Evolutionary conservation across 495 filamentous ascomycete species (phyloP), one percentile per base, ranked within the genome.

Genomic region (Emericellopsis terricola): DNA sequence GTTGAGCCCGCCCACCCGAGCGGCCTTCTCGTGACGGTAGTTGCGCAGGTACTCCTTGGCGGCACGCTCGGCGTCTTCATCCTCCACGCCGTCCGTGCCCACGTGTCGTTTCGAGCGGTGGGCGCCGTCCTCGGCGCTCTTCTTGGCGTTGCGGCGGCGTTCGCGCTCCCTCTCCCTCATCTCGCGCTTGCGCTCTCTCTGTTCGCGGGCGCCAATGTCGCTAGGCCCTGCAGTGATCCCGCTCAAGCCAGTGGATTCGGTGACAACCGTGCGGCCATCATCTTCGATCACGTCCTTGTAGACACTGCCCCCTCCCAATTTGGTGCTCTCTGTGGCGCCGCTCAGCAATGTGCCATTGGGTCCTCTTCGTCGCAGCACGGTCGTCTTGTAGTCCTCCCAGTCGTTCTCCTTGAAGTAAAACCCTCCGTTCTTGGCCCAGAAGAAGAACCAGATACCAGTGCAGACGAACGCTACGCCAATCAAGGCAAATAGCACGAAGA

Each of bases 301-400:
- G 19, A 85, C 59, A 45, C 76, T 81, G 16, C 77, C 81, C 16
- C 79, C 79, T 6, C 85, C 85, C 0, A 94, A 60, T 32, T 78
- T 64, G 2, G 85, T 94, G 48, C 69, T 77, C 47, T 72, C 71
- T 2, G 83, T 93, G 0, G 81, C 85, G 41, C 78, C 77, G 44
- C 68, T 73, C 2, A 92, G 60, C 2, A 85, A 76, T 26, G 71
- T 78, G 19, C 85, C 85, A 56, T 94, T 81, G 4, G 82, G 82
- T 0, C 84, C 85, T 52, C 82, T 86, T 34, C 87, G 77, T 19
- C 89, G 75, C n/a, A 96, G 59, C 8, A 97, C 91, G 0, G 91
- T 94, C 3, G 78, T 79, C 51, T 94, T 94, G 70, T 97, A 97
- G 42, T 97, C 89, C 1, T 93, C 86, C 89, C 89, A 97, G 55